A percentile compares a stretch with the other conserved stretches of the same genome.
Conservation (phyloP, 345 rosid genomes). For the Eucalyptus brandiana region DNA sequence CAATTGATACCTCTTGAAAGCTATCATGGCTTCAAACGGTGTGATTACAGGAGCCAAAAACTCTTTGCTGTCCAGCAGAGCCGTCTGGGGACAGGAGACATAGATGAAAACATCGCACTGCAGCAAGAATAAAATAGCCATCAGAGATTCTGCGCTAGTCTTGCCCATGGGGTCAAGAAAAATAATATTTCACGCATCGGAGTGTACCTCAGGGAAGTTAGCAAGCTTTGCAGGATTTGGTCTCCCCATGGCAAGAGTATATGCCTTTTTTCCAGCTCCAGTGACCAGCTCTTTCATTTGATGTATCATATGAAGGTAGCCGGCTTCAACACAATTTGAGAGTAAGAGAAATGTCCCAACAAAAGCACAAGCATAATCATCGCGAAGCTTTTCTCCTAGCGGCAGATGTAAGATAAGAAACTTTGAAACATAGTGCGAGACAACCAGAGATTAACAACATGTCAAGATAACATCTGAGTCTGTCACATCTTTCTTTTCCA, state of each 20-base stretch:
- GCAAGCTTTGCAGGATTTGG: constrained; percentile 97
- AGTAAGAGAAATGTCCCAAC: neutral
- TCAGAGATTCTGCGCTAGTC: neutral
- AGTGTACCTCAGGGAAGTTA: constrained; percentile 78
- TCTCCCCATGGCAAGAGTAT: constrained; percentile 86
- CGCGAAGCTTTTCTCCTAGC: neutral
- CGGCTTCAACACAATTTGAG: constrained; percentile 45
- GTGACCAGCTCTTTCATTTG: constrained; percentile 72
- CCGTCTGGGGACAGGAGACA: constrained; percentile 87
- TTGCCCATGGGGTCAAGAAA: neutral
- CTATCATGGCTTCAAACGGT: constrained; percentile 84
- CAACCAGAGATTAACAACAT: neutral
- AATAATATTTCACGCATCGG: neutral
- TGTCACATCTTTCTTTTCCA: neutral
- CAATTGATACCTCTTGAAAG: constrained; percentile 61
- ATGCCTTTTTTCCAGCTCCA: constrained; percentile 70
- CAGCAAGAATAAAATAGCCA: neutral
- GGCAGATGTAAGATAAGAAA: neutral
- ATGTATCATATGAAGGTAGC: constrained; percentile 82
- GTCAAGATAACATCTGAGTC: neutral
- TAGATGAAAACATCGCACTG: constrained; percentile 86
- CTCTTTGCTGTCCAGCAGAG: constrained; percentile 88
- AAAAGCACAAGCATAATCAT: neutral
- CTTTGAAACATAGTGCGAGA: neutral
- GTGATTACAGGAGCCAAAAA: constrained; percentile 88